Conservation (phyloP, 2,329 filamentous ascomycete species). For the Cordyceps fumosorosea region DNA sequence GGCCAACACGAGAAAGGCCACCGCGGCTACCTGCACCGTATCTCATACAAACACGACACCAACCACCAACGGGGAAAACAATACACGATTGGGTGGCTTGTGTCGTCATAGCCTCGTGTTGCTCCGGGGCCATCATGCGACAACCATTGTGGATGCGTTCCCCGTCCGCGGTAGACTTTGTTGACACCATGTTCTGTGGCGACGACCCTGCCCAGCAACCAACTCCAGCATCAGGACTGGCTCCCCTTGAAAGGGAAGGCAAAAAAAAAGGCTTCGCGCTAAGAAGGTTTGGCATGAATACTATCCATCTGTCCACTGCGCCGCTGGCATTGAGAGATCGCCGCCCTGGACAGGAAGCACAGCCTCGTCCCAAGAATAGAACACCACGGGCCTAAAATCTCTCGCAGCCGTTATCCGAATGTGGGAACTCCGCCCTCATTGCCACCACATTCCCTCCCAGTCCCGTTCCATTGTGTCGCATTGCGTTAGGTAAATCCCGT, state of each 20-base stretch:
- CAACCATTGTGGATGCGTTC: background rate
- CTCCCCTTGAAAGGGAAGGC: too few species aligned
- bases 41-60: background rate
- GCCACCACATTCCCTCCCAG: background rate
- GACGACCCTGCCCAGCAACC: too few species aligned
- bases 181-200: background rate
- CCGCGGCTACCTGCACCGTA: background rate
- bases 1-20: conserved; percentile 3
- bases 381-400: background rate
- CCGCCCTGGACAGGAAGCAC: background rate
- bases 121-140: background rate
- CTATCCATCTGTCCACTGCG: background rate
- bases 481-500: background rate
- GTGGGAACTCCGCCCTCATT: background rate
- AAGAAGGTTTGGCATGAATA: background rate
- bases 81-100: background rate
- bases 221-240: too few species aligned
- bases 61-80: background rate
- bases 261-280: too few species aligned
- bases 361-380: conserved; percentile 10
- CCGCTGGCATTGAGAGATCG: background rate
- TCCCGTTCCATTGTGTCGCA: background rate
- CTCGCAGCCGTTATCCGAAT: conserved; percentile 6
- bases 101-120: conserved; percentile 4
- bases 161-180: background rate